Conservation (phyloP, 768 basidiomycete species). For the Pluteus cervinus region DNA sequence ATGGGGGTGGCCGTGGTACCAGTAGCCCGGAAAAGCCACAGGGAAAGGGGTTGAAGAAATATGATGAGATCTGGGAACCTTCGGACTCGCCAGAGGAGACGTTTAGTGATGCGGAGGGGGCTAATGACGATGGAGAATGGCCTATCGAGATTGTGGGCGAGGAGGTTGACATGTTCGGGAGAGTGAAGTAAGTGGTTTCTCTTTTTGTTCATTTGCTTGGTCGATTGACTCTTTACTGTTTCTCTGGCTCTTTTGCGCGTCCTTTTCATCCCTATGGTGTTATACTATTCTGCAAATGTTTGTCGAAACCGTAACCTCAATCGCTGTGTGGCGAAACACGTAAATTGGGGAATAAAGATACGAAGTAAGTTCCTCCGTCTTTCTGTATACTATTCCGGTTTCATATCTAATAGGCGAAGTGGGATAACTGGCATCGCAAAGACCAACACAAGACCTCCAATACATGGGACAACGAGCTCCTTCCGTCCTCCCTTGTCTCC, state of each 20-base stretch:
- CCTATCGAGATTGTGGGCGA: conserved; percentile 3
- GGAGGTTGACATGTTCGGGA: neutral
- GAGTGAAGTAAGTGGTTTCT: conserved; percentile 6
- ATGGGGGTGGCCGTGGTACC: too few species aligned
- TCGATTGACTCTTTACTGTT: too few species aligned
- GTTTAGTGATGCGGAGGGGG: conserved; percentile 5
- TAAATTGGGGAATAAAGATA: too few species aligned
- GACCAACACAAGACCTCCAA: conserved; percentile 1
- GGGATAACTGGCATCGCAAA: neutral
- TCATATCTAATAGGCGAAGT: neutral
- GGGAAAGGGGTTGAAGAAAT: too few species aligned
- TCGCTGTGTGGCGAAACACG: too few species aligned
- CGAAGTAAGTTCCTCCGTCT: neutral
- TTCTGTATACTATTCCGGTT: neutral
- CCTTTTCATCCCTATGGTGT: too few species aligned
- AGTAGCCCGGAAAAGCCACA: too few species aligned
- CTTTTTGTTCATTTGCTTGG: too few species aligned
- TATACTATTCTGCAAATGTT: too few species aligned
- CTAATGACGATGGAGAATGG: conserved; percentile 5
- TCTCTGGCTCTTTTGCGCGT: too few species aligned
- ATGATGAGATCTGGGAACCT: neutral
- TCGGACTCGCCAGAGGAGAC: conserved; percentile 1
- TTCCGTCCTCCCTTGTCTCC: neutral
- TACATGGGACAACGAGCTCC: conserved; percentile 4
- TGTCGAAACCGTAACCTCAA: too few species aligned